Base-by-base conservation (phyloP, 208 protist species). In the Leishmania gerbilli region DNA sequence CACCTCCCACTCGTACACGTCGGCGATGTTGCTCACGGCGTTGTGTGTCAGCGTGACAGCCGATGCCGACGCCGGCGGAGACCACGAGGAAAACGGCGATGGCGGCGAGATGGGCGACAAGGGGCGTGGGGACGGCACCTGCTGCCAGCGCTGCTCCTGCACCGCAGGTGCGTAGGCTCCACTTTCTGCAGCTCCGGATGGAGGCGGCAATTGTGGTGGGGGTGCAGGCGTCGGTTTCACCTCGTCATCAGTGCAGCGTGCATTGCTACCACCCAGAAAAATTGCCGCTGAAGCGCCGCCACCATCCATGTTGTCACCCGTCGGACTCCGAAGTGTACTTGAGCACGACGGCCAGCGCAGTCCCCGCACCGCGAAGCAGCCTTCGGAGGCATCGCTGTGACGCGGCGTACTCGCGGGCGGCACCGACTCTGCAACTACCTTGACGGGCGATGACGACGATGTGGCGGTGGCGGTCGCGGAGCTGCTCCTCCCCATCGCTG, bases 11-110 rank as follows among this genome's bases (percentile, higher is more conserved):
- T 95, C 90, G 64, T 92, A 91, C 15, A 96, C 86, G 69, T 97
- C 91, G 3, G 90, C 91, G 64, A 94, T 86, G 78, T 96, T 96
- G 84, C 92, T 91, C 19, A 96, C 87, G 6, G 90, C 84, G 76
- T 93, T 93, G 53, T 76, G 72, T 51, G 67, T 82, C 31, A 87
- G 67, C n/a, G 42, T 34, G 0, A 7, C 49, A 19, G 42, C 15
- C 60, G 45, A 34, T 49, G 53, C 0, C 56, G 58, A 45, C n/a
- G 68, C 56, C 24, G 5, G 34, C 53, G 15, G 31, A 53, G 42
- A 40, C 4, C 42, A 7, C 19, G 51, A 9, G 37, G 40, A 74
- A 62, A 72, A 56, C 47, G 71, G 47, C 17, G 79, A 82, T 13
- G 27, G n/a, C 51, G 67, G 78, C n/a, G n/a, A 68, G 37, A 58